Evolutionary conservation across 805 yeast genomes (phyloP).

Genomic region (Metschnikowia bowlesiae): DNA sequence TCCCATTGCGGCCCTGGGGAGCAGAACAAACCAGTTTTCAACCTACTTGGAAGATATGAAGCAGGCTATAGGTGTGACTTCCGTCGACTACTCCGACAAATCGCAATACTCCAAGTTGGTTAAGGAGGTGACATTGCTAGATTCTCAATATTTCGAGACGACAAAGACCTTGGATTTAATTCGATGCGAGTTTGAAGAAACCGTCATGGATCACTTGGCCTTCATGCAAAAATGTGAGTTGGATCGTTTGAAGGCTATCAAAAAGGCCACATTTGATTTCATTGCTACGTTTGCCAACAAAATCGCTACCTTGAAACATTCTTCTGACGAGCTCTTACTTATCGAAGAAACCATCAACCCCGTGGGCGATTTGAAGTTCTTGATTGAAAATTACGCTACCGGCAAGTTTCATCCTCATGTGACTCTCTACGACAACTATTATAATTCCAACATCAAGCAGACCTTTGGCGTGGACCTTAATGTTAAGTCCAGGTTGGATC

Average conservation of each 20-base stretch:
- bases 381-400: conserved; percentile 64
- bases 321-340: conserved; percentile 57
- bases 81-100: conserved; percentile 46
- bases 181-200: conserved; percentile 72
- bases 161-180: conserved; percentile 58
- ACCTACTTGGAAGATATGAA: conserved; percentile 41
- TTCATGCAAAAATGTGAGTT: conserved; percentile 81
- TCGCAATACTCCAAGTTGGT: conserved; percentile 47
- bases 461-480: conserved; percentile 78
- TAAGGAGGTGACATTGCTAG: conserved; percentile 56
- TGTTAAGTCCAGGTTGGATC: conserved; percentile 65
- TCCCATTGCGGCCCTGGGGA: conserved; percentile 14
- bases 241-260: conserved; percentile 71
- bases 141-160: conserved; percentile 43
- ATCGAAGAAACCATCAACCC: conserved; percentile 74
- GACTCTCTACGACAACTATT: conserved; percentile 73
- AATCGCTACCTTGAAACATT: conserved; percentile 51
- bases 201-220: conserved; percentile 62
- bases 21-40: conserved; percentile 17
- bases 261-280: conserved; percentile 71
- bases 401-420: conserved; percentile 75
- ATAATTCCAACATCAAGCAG: conserved; percentile 61
- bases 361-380: conserved; percentile 56
- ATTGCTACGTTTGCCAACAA: conserved; percentile 61
- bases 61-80: conserved; percentile 41